Evolutionary conservation across 1,284 basidiomycete genomes (phyloP).

Genomic region (Heterobasidion occidentale): DNA sequence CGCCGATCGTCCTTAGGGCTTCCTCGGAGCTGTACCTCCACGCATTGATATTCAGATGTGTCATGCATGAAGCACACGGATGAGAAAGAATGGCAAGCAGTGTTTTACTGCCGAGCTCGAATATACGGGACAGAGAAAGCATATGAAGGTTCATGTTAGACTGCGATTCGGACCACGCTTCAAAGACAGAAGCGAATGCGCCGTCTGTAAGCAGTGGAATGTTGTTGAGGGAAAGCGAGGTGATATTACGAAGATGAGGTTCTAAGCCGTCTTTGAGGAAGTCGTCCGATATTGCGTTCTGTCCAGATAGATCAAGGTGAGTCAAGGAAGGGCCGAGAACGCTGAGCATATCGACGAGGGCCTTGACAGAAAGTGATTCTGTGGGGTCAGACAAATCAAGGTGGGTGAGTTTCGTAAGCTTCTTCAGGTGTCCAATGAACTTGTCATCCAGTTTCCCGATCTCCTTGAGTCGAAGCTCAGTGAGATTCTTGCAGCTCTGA

Average conservation of each 20-base stretch:
- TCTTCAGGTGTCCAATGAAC: conserved; percentile 49
- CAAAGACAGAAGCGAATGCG: conserved; percentile 66
- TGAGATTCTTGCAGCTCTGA: conserved; percentile 52
- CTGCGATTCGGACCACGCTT: conserved; percentile 21
- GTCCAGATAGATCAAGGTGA: conserved; percentile 60
- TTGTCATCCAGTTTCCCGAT: conserved; percentile 66
- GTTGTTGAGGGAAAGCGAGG: conserved; percentile 50
- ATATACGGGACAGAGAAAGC: conserved; percentile 60
- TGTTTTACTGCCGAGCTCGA: conserved; percentile 46
- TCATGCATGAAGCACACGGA: conserved; percentile 51
- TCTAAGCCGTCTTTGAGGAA: conserved; percentile 59
- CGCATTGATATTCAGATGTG: conserved; percentile 68
- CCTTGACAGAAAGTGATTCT: conserved; percentile 35
- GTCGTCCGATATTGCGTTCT: conserved; percentile 46
- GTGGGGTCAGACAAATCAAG: conserved; percentile 43
- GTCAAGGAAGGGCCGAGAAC: conserved; percentile 29
- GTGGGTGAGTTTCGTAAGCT: conserved; percentile 34
- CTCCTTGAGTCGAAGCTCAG: conserved; percentile 72
- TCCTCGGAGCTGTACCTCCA: conserved; percentile 60
- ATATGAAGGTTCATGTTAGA: conserved; percentile 38
- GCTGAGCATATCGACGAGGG: conserved; percentile 42
- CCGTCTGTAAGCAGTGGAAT: conserved; percentile 61
- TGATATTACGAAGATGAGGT: conserved; percentile 43
- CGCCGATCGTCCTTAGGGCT: conserved; percentile 46
- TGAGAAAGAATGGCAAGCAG: conserved; percentile 65